Evolutionary conservation across 2,329 filamentous ascomycete genomes (phyloP).

Genomic region (Fusarium duplospermum): DNA sequence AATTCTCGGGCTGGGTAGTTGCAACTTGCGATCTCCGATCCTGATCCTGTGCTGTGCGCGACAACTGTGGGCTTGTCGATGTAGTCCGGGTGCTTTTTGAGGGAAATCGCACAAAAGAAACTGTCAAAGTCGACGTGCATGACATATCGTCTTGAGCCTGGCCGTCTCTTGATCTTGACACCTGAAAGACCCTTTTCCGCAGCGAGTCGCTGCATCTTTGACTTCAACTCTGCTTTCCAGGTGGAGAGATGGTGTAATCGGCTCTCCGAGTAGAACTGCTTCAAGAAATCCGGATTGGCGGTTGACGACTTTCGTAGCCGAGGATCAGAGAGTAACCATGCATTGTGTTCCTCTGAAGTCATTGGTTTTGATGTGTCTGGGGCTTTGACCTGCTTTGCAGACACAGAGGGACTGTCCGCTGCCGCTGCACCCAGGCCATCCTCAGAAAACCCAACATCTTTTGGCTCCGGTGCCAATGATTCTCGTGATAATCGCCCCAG

Average conservation of each 20-base stretch:
- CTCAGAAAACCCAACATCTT: neutral
- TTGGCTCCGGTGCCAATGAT: neutral
- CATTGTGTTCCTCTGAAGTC: constrained; percentile 95
- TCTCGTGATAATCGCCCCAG: neutral
- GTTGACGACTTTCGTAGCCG: constrained; percentile 89
- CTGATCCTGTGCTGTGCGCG: constrained; percentile 85
- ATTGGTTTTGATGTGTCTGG: constrained; percentile 66
- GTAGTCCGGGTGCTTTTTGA: constrained; percentile 80
- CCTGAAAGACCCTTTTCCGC: constrained; percentile 69
- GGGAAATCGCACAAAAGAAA: constrained; percentile 95
- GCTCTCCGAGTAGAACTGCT: constrained; percentile 95
- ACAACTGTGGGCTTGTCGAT: constrained; percentile 86
- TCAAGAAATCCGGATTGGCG: constrained; percentile 91
- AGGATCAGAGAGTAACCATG: constrained; percentile 83
- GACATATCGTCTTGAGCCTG: constrained; percentile 80
- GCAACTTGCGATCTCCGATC: constrained; percentile 96
- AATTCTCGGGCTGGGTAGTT: constrained; percentile 91
- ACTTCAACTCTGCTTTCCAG: constrained; percentile 96
- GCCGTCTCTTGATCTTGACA: constrained; percentile 62
- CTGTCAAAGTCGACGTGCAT: constrained; percentile 98
- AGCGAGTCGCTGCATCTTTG: constrained; percentile 84
- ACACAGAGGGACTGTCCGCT: neutral
- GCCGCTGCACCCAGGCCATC: neutral
- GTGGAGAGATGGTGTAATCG: constrained; percentile 93
- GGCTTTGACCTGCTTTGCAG: neutral